Percentiles rank a stretch among this genome's conserved stretches.
Conservation (phyloP, 176 grass and related monocot genomes). For the Avena eriantha region DNA sequence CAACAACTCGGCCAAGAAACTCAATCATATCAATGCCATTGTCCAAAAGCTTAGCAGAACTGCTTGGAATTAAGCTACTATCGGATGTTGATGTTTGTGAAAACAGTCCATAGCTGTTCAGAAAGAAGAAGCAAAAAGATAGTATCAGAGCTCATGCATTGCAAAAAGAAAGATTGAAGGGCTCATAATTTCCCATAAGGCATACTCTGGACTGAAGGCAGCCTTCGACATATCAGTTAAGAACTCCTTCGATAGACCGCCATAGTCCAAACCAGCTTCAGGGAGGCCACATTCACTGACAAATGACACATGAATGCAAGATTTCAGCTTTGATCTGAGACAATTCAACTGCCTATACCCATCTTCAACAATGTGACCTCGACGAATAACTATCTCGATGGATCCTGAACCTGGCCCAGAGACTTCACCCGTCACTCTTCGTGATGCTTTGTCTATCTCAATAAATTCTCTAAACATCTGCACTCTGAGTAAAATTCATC, state of each 20-base stretch:
- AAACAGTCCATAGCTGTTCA: conserved; percentile 79
- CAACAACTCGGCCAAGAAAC: conserved; percentile 93
- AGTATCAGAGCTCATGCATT: neutral
- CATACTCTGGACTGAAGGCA: conserved; percentile 89
- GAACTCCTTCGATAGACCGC: conserved; percentile 95
- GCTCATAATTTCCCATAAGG: conserved; percentile 16
- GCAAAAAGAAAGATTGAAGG: conserved; percentile 12
- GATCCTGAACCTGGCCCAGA: conserved; percentile 73
- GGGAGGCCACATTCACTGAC: conserved; percentile 95
- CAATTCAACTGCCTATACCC: conserved; percentile 86
- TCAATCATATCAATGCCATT: conserved; percentile 97
- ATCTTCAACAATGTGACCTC: conserved; percentile 93
- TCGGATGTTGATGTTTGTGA: conserved; percentile 84
- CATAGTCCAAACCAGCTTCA: conserved; percentile 98
- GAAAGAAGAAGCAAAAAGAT: conserved; percentile 34
- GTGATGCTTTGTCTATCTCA: conserved; percentile 76
- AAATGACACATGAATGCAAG: conserved; percentile 94
- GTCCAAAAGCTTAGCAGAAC: conserved; percentile 83
- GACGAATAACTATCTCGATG: conserved; percentile 85
- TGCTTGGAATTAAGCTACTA: conserved; percentile 84
- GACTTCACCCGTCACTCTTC: conserved; percentile 63
- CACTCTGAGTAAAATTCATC: conserved; percentile 66
- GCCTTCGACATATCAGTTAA: conserved; percentile 93
- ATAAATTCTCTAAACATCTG: conserved; percentile 98
- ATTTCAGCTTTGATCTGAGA: conserved; percentile 83